A percentile compares a stretch with the other conserved stretches of the same genome.
Conservation (phyloP, 768 basidiomycete genomes). For the Boletus bicolor region DNA sequence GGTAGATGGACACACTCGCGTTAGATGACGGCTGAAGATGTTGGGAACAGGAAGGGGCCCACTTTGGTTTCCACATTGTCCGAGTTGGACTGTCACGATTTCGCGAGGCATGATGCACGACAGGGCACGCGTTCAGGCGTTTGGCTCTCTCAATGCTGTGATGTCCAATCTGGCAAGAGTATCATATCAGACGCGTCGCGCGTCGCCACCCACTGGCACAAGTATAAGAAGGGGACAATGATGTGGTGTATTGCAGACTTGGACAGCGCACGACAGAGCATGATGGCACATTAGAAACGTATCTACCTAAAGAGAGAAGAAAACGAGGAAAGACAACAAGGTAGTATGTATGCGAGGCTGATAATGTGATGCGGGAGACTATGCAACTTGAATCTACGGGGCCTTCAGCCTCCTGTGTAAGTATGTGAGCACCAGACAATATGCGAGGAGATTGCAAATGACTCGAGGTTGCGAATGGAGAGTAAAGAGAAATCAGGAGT, state of each 20-base stretch:
- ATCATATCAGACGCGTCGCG: slow-evolving; percentile 7
- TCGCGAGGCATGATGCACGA: slow-evolving; percentile 65
- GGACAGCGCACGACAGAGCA: slow-evolving; percentile 11
- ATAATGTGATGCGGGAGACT: slow-evolving; percentile 17
- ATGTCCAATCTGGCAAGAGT: slow-evolving; percentile 1
- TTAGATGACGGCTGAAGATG: slow-evolving; percentile 5
- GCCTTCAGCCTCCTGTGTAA: slow-evolving; percentile 36
- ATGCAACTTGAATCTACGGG: slow-evolving; percentile 28
- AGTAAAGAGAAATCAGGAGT: slow-evolving; percentile 10
- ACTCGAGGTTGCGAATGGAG: slow-evolving; percentile 1
- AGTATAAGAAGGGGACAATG: neutral
- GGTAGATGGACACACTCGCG: neutral
- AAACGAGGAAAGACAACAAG: slow-evolving; percentile 20
- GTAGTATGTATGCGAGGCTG: slow-evolving; percentile 20
- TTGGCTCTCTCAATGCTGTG: neutral
- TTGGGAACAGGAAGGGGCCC: slow-evolving; percentile 25
- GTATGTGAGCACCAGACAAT: slow-evolving; percentile 24
- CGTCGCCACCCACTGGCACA: neutral
- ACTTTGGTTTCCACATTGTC: slow-evolving; percentile 95
- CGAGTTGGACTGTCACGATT: slow-evolving; percentile 80
- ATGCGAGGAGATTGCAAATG: slow-evolving; percentile 11
- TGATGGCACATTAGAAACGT: slow-evolving; percentile 17
- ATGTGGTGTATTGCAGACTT: no score
- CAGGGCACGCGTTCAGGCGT: slow-evolving; percentile 13
- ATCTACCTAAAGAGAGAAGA: slow-evolving; percentile 10